Evolutionary conservation across 495 filamentous ascomycete species (phyloP), one percentile per base, ranked within the genome.

Genomic region (Penicillium antarcticum): DNA sequence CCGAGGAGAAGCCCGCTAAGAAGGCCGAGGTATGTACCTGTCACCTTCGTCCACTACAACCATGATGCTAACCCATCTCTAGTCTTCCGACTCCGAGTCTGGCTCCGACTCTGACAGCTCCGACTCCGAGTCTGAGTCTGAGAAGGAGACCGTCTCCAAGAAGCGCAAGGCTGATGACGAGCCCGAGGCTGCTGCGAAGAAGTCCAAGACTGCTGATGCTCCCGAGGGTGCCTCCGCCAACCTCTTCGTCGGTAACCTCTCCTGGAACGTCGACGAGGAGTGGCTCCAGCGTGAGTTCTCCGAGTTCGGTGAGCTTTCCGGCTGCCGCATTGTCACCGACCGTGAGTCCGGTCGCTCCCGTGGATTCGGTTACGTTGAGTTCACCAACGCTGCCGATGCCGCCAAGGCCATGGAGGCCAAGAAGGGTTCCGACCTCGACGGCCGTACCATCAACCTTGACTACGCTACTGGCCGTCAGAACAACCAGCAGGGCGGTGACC

Each of bases 341-440:
- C 83, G 85, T 61, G 85, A 84, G 21, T 80, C 78, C 63, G 88
- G 88, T 51, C 88, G 89, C 60, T 95, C 92, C 63, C 91, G 89
- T 70, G 94, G 94, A 56, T 98, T 95, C 72, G 94, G 95, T 57
- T 98, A 97, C 66, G 91, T 97, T 55, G 94, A 98, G 75, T 98
- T 90, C 73, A 74, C 77, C 61, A 81, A 73, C 51, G 72, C 80
- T 56, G 81, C 81, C 39, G 78, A 80, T 66, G 89, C 89, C 21
- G 78, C 84, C 59, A 85, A 86, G 69, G 95, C 95, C 55, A 83
- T 86, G 53, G 80, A 84, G 45, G 86, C 76, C 56, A 96, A 88
- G 89, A 86, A 88, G 67, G 90, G 83, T 47, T 67, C 81, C 45
- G 81, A 88, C 51, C 73, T 97, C 50, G 91, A 97, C 63, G 89